Evolutionary conservation across 2,329 filamentous ascomycete species (phyloP), one percentile per base, ranked within the genome.

Genomic region (Colletotrichum incanum): DNA sequence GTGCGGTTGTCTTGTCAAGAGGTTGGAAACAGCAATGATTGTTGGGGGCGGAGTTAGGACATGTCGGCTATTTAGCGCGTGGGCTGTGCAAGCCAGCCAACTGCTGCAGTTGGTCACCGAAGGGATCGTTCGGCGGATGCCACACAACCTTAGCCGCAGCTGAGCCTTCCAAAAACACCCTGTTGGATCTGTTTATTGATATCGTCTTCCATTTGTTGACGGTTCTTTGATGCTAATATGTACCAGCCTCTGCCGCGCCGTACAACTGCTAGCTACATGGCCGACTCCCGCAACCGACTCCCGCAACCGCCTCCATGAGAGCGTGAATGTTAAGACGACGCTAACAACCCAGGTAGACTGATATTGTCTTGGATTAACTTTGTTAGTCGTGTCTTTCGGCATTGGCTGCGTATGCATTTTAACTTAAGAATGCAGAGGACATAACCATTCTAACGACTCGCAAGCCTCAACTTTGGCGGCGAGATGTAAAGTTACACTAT

Each of bases 61-160:
- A 31, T 41, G 56, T 62, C 45, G 59, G 59, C 59, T 50, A 41
- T 49, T 64, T 64, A 47, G 66, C 59, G 62, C 39, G 62, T 23
- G 50, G 49, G 62, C 62, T 43, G 37, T 65, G 39, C 49, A 65
- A 14, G 62, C 37, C 16, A 20, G 12, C 18, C 45, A 61, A 61
- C 60, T 63, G 37, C 37, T 41, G 62, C 50, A 47, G 26, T 31
- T 56, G 50, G 39, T 28, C 50, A 65, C 47, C 34, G 34, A 49
- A 63, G 34, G 34, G 18, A 28, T 26, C 16, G n/a, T n/a, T 41
- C 31, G 45, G 34, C 8, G n/a, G 11, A 60, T 61, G 43, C n/a
- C 59, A 41, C n/a, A 37, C 16, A 50, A 61, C 43, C 28, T 62
- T 39, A 20, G 28, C 28, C 31, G 31, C n/a, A 56, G 54, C 54